Base-by-base conservation (phyloP, 768 basidiomycete species). In the Cystobasidiopsis lactophilus region DNA sequence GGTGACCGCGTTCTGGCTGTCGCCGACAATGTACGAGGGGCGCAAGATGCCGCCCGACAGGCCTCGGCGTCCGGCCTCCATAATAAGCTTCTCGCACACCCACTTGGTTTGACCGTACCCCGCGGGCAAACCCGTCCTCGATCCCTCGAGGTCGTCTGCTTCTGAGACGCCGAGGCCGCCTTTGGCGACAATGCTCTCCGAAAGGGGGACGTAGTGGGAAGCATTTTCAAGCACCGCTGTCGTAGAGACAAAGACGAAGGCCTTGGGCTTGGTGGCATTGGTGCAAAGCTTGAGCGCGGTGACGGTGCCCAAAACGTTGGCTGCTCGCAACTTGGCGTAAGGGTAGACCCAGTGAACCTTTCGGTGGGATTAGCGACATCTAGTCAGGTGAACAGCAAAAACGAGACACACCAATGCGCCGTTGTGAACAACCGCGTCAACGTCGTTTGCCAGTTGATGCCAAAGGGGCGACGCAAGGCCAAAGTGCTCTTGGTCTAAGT, bases 331-430 rank as follows among this genome's bases (percentile, higher is more conserved):
- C 65, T 79, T 85, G 64, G 89, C 80, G 68, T 98, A 98, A 0
- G 88, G 86, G 66, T 93, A 98, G 2, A 98, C 85, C 93, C 93
- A 98, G 63, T 98, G 93, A 14, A 96, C 85, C 85, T 86, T 62
- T 24, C 29, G 24, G 9, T 7, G 16, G 9, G 9, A 35, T 35
- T n/a, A n/a, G n/a, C n/a, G 31, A 0, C 19, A 49, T 38, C 10
- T 9, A n/a, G 40, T 39, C 3, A 23, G 7, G 16, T 51, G n/a
- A 5, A 33, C 3, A 10, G 29, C 31, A n/a, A n/a, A 54, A 26
- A n/a, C n/a, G 3, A 4, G n/a, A 72, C 80, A 54, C 59, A 89
- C 91, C 66, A 95, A 67, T n/a, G 93, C 93, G 33, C 93, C 93
- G 58, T 98, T 98, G 65, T 98, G 93, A 43, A 96, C 62, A 31